Evolutionary conservation across 164 flowering plant genomes (phyloP).

Genomic region (Vitis vinifera): ASM3070453v1 NC_081813.1:21735501-21736000

Average conservation of each 20-base stretch:
- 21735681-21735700: neutral
- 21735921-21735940: too few relatives aligned
- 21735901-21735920: neutral
- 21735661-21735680: too few relatives aligned
- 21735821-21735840: too few relatives aligned
- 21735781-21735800: constrained; percentile 28
- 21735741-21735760: constrained; percentile 15
- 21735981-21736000: too few relatives aligned
- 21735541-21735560: constrained; percentile 17
- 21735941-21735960: too few relatives aligned
- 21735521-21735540: too few relatives aligned
- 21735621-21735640: constrained; percentile 25
- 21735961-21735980: too few relatives aligned
- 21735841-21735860: too few relatives aligned
- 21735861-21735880: too few relatives aligned
- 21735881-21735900: neutral
- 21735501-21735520: too few relatives aligned
- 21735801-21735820: too few relatives aligned
- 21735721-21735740: neutral
- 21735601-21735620: constrained; percentile 28
- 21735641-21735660: constrained; percentile 19
- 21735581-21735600: constrained; percentile 25
- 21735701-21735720: neutral
- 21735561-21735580: constrained; percentile 24
- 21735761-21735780: constrained; percentile 30